Base-by-base conservation (phyloP, 495 filamentous ascomycete genomes). In the Trichoderma erinaceum region DNA sequence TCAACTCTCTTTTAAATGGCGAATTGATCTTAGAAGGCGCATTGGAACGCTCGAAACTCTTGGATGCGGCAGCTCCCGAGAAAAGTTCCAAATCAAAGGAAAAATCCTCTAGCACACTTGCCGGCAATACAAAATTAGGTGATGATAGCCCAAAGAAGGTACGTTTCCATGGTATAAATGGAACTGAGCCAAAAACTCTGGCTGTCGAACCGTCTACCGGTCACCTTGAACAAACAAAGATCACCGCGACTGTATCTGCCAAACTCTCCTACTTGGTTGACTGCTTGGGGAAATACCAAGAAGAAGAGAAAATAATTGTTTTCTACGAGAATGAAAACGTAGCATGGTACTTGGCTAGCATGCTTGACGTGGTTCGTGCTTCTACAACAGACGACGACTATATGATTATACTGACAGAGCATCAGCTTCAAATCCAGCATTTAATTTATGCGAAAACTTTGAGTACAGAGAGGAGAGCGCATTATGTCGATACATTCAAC, bases 321-420 rank as follows among this genome's bases (percentile, higher is more conserved):
- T 98, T 98, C 74, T 97, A 96, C 77, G 93, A 97, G 67, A 88
- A 89, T 66, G 88, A 92, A 65, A 93, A 95, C 72, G 82, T 90
- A 5, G 92, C 93, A 0, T 92, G 83, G 70, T 93, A 92, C 77
- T 85, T 97, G 50, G 89, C 91, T 15, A 88, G 93, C 72, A 87
- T 89, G 18, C 82, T 98, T 0, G 93, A 97, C 66, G 80, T 92
- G 25, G 79, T 82, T 63, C 71, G 76, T 70, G 12, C 23, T 21
- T 29, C 23, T 15, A 23, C 64, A 23, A 3, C 0, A 35, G 29
- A 61, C 1, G 23, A 27, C 4, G 56, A 32, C 4, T 12, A 1
- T 13, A 12, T 3, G 12, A 11, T 7, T 25, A 16, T 29, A 8
- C 15, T 48, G 18, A 43, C 44, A 25, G 11, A 38, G 0, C 3